Evolutionary conservation across 257 asterid genomes (phyloP), one percentile per base, ranked within the genome.

Genomic region (Paraleonurus japonicus): DNA sequence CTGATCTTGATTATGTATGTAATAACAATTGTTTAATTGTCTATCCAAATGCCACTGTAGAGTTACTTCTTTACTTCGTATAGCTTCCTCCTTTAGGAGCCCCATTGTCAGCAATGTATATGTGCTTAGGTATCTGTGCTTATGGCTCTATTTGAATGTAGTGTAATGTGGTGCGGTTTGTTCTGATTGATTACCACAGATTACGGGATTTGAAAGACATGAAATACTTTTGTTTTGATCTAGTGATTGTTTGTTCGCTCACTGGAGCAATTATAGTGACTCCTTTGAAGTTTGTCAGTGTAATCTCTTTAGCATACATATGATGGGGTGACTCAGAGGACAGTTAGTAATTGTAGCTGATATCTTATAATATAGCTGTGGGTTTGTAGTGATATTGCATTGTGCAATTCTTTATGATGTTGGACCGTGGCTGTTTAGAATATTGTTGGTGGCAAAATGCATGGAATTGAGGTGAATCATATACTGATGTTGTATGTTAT

Each of bases 181-280:
- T 28, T 39, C 66, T 60, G 16, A n/a, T 63, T 39, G 28, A 24
- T 66, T 41, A 60, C 47, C 67, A 63, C 45, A 27, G 39, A 20
- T 65, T 30, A 39, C 45, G n/a, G 10, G 17, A 37, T 51, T 4
- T 50, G 30, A 33, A 28, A 11, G 27, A 28, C 10, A 41, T 20
- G 5, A 6, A 5, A 12, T 10, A 65, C 24, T 65, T 41, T 39
- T 22, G 50, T 67, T 10, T 24, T 6, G 7, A 47, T 17, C 19
- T 17, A 13, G 70, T 65, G n/a, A 55, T 63, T 53, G 61, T 35
- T 65, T 65, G 71, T 63, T 61, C 48, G 66, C 60, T 54, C 48
- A 72, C 60, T 54, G 19, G n/a, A 57, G 50, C 13, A 16, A 13
- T 60, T 24, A 7, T 60, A 50, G 51, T n/a, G 12, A 63, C 48